A percentile compares a stretch with the other conserved stretches of the same genome.
These are phyloP conservation scores for Chenopodium berlandieri DNA, from an alignment of 148 eudicot genomes.

Conservation along the genomic window DNA sequence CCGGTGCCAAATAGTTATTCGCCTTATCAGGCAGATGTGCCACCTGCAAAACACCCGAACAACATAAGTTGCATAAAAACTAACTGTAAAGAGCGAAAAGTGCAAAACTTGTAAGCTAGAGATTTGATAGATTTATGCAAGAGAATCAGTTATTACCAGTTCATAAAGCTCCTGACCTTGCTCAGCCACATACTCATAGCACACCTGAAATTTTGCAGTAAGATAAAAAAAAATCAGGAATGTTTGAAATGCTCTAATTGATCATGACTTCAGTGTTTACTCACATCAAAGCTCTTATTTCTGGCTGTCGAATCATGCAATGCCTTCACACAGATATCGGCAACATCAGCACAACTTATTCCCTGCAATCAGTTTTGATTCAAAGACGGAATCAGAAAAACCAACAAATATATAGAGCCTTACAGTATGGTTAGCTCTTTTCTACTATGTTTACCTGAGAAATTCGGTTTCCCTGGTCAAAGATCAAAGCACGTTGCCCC, in stretches of 20 bases:
- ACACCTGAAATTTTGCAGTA: conserved; percentile 50
- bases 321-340: conserved; percentile 96
- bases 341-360: conserved; percentile 99
- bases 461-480: conserved; percentile 96
- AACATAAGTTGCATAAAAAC: background rate
- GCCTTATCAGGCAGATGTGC: conserved; percentile 99
- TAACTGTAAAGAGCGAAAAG: background rate
- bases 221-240: background rate
- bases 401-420: background rate
- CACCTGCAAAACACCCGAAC: conserved; percentile 44
- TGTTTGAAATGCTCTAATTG: background rate
- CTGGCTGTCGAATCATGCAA: conserved; percentile 94
- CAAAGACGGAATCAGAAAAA: conserved; percentile 14
- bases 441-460: conserved; percentile 61
- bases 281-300: conserved; percentile 95
- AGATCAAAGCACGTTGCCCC: conserved; percentile 95
- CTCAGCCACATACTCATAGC: conserved; percentile 91
- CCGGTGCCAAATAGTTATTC: conserved; percentile 90
- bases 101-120: background rate
- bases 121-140: background rate
- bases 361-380: conserved; percentile 40
- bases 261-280: conserved; percentile 21
- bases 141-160: conserved; percentile 49
- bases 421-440: background rate
- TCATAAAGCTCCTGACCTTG: conserved; percentile 92